Conservation (phyloP, 305 asterid species). For the Fraxinus baroniana region DNA sequence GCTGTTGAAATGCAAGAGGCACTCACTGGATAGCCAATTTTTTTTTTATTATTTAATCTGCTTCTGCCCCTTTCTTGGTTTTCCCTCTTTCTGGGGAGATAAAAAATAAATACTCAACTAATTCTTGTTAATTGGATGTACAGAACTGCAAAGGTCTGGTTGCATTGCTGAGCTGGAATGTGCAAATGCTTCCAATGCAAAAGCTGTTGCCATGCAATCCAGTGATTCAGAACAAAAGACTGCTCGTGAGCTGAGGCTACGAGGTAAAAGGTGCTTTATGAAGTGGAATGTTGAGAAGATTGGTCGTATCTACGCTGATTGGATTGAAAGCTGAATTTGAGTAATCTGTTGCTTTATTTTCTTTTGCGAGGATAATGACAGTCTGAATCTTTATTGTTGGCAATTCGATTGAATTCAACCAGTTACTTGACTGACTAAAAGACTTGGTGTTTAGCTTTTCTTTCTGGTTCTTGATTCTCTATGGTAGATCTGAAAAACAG, state of each 20-base stretch:
- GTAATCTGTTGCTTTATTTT: neutral
- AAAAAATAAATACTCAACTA: slow-evolving; percentile 7
- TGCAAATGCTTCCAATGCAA: slow-evolving; percentile 7
- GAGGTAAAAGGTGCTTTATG: slow-evolving; percentile 20
- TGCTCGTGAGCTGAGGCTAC: slow-evolving; percentile 22
- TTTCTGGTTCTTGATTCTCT: neutral
- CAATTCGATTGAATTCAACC: neutral
- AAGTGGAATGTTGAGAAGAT: slow-evolving; percentile 36
- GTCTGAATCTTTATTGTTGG: neutral
- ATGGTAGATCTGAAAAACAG: neutral
- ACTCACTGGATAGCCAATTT: neutral
- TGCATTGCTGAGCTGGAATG: slow-evolving; percentile 12
- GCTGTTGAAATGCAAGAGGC: neutral
- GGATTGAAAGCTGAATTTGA: slow-evolving; percentile 35
- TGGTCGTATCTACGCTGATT: slow-evolving; percentile 52
- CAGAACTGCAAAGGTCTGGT: slow-evolving; percentile 35
- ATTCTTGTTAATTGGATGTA: slow-evolving; percentile 25
- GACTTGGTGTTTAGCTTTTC: neutral
- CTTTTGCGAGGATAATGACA: neutral
- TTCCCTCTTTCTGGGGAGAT: neutral
- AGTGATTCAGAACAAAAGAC: slow-evolving; percentile 17
- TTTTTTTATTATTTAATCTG: neutral
- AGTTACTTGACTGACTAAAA: neutral
- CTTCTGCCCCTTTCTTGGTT: neutral
- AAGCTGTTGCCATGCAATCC: slow-evolving; percentile 17